Conservation (phyloP, 805 yeast species). For the Metschnikowia lunata region DNA sequence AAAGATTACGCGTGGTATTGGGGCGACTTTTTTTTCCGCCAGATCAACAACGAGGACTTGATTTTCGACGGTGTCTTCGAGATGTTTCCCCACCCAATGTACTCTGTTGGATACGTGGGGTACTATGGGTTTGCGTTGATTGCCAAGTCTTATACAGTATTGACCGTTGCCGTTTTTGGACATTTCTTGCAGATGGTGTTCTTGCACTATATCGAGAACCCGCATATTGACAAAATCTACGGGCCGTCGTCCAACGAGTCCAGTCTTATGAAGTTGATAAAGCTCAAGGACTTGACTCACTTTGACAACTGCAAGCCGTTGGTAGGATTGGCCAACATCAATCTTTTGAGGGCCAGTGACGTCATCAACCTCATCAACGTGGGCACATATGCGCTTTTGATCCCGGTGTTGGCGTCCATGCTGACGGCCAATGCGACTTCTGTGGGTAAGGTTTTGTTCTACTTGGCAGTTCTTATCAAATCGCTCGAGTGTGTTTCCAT, state of each 20-base stretch:
- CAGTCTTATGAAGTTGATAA: constrained; percentile 35
- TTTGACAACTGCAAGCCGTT: constrained; percentile 46
- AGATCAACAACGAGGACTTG: constrained; percentile 55
- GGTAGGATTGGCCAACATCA: constrained; percentile 60
- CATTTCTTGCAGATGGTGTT: constrained; percentile 76
- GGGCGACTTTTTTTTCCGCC: constrained; percentile 88
- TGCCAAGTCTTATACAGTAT: constrained; percentile 66
- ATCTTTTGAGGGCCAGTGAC: constrained; percentile 61
- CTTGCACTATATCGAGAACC: constrained; percentile 71
- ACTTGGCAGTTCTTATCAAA: constrained; percentile 45
- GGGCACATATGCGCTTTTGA: constrained; percentile 36
- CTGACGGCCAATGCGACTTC: constrained; percentile 21
- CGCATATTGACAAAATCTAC: constrained; percentile 80
- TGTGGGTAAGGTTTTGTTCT: constrained; percentile 24
- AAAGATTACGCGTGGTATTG: constrained; percentile 93
- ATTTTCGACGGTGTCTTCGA: constrained; percentile 88
- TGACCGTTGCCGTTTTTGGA: constrained; percentile 66
- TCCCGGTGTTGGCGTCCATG: constrained; percentile 36
- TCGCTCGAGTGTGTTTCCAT: constrained; percentile 48
- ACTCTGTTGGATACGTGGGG: constrained; percentile 83
- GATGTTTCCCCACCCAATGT: constrained; percentile 91
- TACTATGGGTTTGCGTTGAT: constrained; percentile 80
- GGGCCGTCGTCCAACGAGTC: constrained; percentile 44
- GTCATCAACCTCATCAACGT: constrained; percentile 44
- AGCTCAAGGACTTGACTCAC: constrained; percentile 45